Conservation (phyloP, 2,329 filamentous ascomycete species). For the Aspergillus tamarii region DNA sequence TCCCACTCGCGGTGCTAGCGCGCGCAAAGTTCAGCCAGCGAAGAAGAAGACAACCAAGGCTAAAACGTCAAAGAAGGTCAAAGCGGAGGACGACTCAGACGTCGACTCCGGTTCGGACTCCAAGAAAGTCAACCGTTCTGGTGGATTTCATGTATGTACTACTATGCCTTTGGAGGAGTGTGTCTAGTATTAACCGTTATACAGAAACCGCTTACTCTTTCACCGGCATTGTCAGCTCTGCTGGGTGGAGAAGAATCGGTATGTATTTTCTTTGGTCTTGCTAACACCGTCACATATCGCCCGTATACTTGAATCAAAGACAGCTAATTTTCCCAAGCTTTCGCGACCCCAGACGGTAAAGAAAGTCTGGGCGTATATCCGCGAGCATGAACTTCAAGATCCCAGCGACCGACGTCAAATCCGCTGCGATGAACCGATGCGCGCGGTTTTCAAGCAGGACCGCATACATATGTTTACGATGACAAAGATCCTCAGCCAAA, state of each 20-base stretch:
- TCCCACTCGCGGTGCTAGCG: constrained; percentile 73
- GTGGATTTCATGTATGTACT: constrained; percentile 75
- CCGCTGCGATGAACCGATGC: constrained; percentile 86
- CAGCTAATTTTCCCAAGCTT: constrained; percentile 58
- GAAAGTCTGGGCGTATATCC: constrained; percentile 95
- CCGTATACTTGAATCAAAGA: neutral
- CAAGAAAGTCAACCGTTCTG: constrained; percentile 73
- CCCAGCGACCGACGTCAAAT: constrained; percentile 91
- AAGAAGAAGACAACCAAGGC: constrained; percentile 64
- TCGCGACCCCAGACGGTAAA: constrained; percentile 96
- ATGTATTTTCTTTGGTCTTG: constrained; percentile 22
- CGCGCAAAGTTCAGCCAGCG: constrained; percentile 58
- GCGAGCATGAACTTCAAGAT: constrained; percentile 83
- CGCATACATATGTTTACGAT: constrained; percentile 98
- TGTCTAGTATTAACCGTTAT: constrained; percentile 8
- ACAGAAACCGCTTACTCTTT: constrained; percentile 52
- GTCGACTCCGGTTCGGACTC: constrained; percentile 64
- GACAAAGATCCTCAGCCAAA: constrained; percentile 92
- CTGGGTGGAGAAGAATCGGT: constrained; percentile 49
- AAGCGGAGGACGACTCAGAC: constrained; percentile 79
- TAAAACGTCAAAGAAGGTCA: constrained; percentile 69
- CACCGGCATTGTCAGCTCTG: constrained; percentile 48
- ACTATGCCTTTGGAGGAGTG: neutral
- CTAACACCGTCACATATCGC: neutral
- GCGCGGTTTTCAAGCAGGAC: constrained; percentile 86